These are phyloP conservation scores for Dissophora ornata DNA, from an alignment of 192 early-diverging fungal species.

Conservation along the genomic window DNA sequence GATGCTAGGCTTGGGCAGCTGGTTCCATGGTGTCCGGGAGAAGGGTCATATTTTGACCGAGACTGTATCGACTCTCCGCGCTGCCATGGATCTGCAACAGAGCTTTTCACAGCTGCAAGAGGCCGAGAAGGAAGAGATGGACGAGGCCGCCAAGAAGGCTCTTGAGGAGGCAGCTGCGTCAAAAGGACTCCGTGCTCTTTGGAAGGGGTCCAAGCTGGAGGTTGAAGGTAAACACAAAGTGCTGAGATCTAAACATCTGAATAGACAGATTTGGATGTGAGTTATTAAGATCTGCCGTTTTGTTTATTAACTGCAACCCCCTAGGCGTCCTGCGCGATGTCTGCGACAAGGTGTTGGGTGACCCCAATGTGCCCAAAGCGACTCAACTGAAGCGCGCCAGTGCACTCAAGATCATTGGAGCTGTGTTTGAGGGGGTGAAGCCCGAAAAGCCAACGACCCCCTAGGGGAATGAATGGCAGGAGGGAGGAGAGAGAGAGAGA, in stretches of 20 bases:
- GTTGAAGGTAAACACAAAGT: slow-evolving; percentile 72
- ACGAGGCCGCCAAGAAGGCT: slow-evolving; percentile 71
- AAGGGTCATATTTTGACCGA: slow-evolving; percentile 92
- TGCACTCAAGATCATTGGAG: slow-evolving; percentile 88
- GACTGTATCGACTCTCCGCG: slow-evolving; percentile 91
- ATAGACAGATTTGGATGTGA: not conserved
- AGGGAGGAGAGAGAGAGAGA: not conserved
- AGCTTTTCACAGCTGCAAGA: slow-evolving; percentile 90
- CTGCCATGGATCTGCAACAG: slow-evolving; percentile 93
- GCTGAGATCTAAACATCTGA: no score
- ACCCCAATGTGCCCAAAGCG: slow-evolving; percentile 68
- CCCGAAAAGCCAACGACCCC: slow-evolving; percentile 59
- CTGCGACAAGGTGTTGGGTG: slow-evolving; percentile 86
- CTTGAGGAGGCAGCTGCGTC: slow-evolving; percentile 77
- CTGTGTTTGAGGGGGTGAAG: slow-evolving; percentile 81
- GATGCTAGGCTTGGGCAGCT: slow-evolving; percentile 77
- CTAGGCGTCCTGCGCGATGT: slow-evolving; percentile 86
- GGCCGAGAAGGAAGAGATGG: slow-evolving; percentile 87
- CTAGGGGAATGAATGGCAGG: slow-evolving; percentile 1
- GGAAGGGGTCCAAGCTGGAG: slow-evolving; percentile 94
- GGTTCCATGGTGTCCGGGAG: slow-evolving; percentile 81
- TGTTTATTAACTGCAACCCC: not conserved
- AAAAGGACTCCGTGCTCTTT: slow-evolving; percentile 88
- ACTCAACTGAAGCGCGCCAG: slow-evolving; percentile 73
- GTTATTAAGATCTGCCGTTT: not conserved